These are phyloP conservation scores for Voacanga thouarsii DNA, from an alignment of 257 asterid genomes.

Conservation along the genomic window DNA sequence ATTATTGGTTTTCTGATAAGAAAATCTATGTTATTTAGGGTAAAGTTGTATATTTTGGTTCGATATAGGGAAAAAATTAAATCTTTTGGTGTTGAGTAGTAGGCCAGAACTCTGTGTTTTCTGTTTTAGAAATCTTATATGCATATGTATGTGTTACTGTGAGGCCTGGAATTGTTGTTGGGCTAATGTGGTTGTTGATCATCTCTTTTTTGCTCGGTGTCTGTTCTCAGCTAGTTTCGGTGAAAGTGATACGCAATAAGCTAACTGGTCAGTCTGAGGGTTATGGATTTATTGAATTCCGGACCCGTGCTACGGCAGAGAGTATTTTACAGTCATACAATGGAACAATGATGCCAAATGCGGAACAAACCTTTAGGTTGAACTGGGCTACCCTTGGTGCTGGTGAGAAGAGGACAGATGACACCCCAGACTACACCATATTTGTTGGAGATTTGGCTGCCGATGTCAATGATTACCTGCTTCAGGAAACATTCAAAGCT, in stretches of 20 bases:
- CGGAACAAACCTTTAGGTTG: slow-evolving; percentile 60
- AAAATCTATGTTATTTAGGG: not conserved
- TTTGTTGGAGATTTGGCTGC: slow-evolving; percentile 94
- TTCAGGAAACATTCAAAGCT: slow-evolving; percentile 64
- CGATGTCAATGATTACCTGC: slow-evolving; percentile 69
- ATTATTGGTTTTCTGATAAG: not conserved
- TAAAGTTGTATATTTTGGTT: not conserved
- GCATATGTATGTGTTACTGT: too few species aligned
- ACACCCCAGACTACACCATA: slow-evolving; percentile 66
- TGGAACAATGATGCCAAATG: slow-evolving; percentile 62
- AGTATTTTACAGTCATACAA: slow-evolving; percentile 57
- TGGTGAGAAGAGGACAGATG: slow-evolving; percentile 72
- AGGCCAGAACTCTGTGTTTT: not conserved
- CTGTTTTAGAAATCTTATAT: not conserved
- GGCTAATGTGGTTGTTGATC: not conserved
- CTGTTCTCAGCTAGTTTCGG: slow-evolving; percentile 52
- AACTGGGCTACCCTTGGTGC: slow-evolving; percentile 87
- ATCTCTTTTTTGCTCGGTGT: slow-evolving; percentile 2
- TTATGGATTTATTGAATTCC: slow-evolving; percentile 81
- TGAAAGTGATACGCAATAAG: slow-evolving; percentile 72
- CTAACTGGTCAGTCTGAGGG: slow-evolving; percentile 74
- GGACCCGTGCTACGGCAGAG: slow-evolving; percentile 69
- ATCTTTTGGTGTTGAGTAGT: not conserved
- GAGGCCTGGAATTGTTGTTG: not conserved
- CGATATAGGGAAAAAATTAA: not conserved